Conservation (phyloP, 2,329 filamentous ascomycete species). For the Cryphonectria nitschkei region DNA sequence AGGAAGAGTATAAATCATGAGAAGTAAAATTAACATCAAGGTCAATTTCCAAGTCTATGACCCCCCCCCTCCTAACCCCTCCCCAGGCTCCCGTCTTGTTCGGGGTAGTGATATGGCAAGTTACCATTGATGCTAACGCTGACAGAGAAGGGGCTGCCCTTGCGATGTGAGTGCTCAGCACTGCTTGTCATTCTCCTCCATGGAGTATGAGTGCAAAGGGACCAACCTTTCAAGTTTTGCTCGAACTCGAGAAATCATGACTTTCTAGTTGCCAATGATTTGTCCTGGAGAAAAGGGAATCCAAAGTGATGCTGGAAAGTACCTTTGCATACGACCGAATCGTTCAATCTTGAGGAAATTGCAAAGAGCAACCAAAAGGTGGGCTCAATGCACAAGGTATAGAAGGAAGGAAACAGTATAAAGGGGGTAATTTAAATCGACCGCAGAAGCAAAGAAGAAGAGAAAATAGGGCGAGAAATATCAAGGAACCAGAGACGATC, state of each 20-base stretch:
- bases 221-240: background rate
- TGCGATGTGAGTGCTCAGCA: background rate
- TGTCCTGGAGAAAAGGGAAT: too few relatives aligned
- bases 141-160: background rate
- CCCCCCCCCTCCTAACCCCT: too few relatives aligned
- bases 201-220: background rate
- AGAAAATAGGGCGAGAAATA: too few relatives aligned
- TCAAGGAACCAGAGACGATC: too few relatives aligned
- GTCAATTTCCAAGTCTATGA: background rate
- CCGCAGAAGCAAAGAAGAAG: background rate
- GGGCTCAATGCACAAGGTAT: background rate
- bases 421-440: fast-evolving
- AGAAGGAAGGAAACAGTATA: background rate
- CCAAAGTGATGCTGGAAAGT: background rate
- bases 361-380: background rate
- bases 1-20: background rate
- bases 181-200: background rate
- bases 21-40: background rate
- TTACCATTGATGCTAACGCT: background rate
- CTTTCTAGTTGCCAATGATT: background rate
- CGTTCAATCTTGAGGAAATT: background rate
- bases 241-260: background rate
- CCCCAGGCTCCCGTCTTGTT: background rate
- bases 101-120: background rate
- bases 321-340: background rate